Conservation (phyloP, 768 basidiomycete genomes). For the Agaricus blazei region DNA sequence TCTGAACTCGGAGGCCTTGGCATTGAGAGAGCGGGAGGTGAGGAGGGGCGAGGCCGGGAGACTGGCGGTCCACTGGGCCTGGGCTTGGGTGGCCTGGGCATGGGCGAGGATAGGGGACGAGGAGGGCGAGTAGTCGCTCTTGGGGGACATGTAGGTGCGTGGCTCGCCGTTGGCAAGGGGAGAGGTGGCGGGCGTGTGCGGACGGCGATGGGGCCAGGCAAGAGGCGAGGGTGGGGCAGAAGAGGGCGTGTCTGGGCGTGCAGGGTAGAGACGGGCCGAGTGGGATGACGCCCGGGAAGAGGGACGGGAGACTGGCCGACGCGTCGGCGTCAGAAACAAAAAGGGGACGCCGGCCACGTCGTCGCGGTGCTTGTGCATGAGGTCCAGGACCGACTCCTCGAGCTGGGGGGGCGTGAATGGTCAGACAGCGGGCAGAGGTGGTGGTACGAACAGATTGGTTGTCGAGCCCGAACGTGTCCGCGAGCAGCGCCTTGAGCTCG, state of each 20-base stretch:
- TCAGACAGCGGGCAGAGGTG: not conserved
- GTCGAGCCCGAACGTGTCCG: slow-evolving; percentile 63
- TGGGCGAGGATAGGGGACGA: slow-evolving; percentile 63
- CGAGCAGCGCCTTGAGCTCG: slow-evolving; percentile 71
- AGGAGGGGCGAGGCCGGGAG: slow-evolving; percentile 81
- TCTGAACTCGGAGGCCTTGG: slow-evolving; percentile 86
- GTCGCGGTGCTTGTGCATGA: slow-evolving; percentile 95
- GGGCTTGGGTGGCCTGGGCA: slow-evolving; percentile 47
- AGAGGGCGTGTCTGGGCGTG: slow-evolving; percentile 71
- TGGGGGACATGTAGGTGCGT: slow-evolving; percentile 48
- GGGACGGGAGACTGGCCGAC: slow-evolving; percentile 74
- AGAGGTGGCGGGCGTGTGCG: slow-evolving; percentile 75
- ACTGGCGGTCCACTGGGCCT: slow-evolving; percentile 70
- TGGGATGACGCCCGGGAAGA: slow-evolving; percentile 76
- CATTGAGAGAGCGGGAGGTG: slow-evolving; percentile 81
- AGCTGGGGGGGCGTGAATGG: slow-evolving; percentile 37
- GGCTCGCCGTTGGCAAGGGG: slow-evolving; percentile 57
- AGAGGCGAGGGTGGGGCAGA: slow-evolving; percentile 77
- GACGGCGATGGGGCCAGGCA: slow-evolving; percentile 49
- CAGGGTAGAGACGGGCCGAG: slow-evolving; percentile 53
- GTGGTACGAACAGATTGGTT: slow-evolving; percentile 54
- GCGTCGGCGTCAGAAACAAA: slow-evolving; percentile 74
- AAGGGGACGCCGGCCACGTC: slow-evolving; percentile 80
- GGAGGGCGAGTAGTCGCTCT: slow-evolving; percentile 54
- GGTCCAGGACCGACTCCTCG: slow-evolving; percentile 85